A percentile compares a stretch with the other conserved stretches of the same genome.
These are phyloP conservation scores for Blakeslea trispora DNA, from an alignment of 371 early-diverging fungal species.

Conservation along the genomic window DNA sequence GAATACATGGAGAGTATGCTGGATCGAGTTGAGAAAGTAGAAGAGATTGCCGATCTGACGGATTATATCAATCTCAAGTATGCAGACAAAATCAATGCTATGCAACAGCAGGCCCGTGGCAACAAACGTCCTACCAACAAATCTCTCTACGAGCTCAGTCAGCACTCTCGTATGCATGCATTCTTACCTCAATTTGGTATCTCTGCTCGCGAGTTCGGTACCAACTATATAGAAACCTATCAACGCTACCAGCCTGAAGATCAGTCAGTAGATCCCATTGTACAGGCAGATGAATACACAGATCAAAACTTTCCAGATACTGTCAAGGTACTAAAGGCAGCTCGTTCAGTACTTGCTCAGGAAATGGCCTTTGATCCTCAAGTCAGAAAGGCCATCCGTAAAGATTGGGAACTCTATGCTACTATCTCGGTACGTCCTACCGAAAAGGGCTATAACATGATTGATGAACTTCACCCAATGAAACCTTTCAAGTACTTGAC, in stretches of 20 bases:
- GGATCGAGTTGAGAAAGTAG: conserved; percentile 57
- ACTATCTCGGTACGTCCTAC: conserved; percentile 82
- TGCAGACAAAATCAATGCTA: conserved; percentile 56
- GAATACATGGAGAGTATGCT: conserved; percentile 51
- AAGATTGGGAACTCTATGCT: conserved; percentile 68
- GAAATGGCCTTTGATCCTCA: conserved; percentile 84
- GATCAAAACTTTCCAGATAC: conserved; percentile 55
- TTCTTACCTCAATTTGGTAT: conserved; percentile 66
- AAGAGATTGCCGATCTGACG: conserved; percentile 76
- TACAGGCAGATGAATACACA: conserved; percentile 64
- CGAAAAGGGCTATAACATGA: conserved; percentile 72
- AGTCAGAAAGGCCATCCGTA: conserved; percentile 80
- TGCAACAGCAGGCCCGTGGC: conserved; percentile 49
- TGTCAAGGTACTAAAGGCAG: conserved; percentile 66
- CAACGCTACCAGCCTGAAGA: conserved; percentile 65
- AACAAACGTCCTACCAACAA: conserved; percentile 47
- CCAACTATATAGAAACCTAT: conserved; percentile 58
- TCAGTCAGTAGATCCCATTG: conserved; percentile 51
- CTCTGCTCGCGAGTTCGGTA: conserved; percentile 65
- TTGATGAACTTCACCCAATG: conserved; percentile 83
- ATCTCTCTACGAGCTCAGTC: conserved; percentile 37
- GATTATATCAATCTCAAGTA: conserved; percentile 77
- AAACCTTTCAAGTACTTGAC: conserved; percentile 84
- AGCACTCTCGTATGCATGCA: conserved; percentile 51
- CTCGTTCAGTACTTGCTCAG: conserved; percentile 71